phyloP scores from a whole-genome alignment of 169 alveolate species.

The Perkinsus marinus region DNA sequence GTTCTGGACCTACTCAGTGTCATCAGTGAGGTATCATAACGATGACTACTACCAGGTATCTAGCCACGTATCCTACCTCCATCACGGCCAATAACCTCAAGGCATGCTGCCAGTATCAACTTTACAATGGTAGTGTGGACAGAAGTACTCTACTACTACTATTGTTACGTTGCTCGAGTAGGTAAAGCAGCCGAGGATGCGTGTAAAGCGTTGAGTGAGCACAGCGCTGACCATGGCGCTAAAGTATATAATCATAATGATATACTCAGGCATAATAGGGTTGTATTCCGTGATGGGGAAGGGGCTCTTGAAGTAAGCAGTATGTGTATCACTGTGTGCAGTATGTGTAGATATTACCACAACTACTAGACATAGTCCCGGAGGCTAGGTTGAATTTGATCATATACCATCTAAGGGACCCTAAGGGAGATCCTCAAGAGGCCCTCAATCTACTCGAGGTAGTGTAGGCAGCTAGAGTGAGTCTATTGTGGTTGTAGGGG shows the following conservation, averaged over 20 bases:
- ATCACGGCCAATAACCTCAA: constrained; percentile 64
- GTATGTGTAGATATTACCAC: constrained; percentile 38
- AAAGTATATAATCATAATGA: constrained; percentile 49
- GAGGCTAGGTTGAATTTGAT: constrained; percentile 73
- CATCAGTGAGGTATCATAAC: too few species aligned
- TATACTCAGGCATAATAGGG: constrained; percentile 64
- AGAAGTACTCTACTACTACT: too few species aligned
- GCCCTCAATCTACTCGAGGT: constrained; percentile 61
- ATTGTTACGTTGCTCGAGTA: background rate
- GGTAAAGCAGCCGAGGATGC: constrained; percentile 44
- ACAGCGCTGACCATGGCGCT: constrained; percentile 27
- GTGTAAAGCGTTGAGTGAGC: constrained; percentile 33
- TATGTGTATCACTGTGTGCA: background rate
- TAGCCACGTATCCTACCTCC: constrained; percentile 35
- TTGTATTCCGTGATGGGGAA: constrained; percentile 69
- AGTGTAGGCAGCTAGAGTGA: constrained; percentile 30
- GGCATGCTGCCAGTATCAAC: constrained; percentile 69
- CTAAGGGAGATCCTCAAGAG: constrained; percentile 35
- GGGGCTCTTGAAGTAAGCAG: constrained; percentile 50
- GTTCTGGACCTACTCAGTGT: too few species aligned
- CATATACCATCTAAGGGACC: constrained; percentile 59
- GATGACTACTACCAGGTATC: too few species aligned
- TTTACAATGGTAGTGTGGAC: constrained; percentile 57
- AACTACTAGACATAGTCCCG: constrained; percentile 66
- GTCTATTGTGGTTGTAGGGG: background rate